These are phyloP conservation scores for Coniferiporia sulphurascens DNA, from an alignment of 1,284 basidiomycete species.

Conservation along the genomic window DNA sequence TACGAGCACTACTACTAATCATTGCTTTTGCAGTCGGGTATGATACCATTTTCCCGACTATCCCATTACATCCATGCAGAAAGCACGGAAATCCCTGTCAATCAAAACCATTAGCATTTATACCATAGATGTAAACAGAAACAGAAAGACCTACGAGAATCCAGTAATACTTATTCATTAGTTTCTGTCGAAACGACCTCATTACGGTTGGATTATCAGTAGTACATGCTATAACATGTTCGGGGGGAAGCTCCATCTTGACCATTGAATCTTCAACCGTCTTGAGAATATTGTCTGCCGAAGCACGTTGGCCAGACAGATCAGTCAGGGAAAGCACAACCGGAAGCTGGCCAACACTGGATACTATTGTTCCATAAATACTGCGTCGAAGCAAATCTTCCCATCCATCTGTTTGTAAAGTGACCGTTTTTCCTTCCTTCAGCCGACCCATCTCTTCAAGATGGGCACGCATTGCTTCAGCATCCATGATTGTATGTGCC, in stretches of 20 bases:
- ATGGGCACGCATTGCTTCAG: slow-evolving; percentile 21
- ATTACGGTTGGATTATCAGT: slow-evolving; percentile 1
- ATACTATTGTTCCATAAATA: slow-evolving; percentile 12
- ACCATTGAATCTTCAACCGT: not conserved
- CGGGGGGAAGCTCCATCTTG: not conserved
- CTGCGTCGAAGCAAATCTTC: not conserved
- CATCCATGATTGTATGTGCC: slow-evolving; percentile 20
- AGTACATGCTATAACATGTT: not conserved
- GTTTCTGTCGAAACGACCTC: not conserved
- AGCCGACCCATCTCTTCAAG: slow-evolving; percentile 20
- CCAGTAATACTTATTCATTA: not conserved
- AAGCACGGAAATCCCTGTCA: slow-evolving; percentile 19
- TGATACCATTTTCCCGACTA: slow-evolving; percentile 27
- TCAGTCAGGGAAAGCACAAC: slow-evolving; percentile 24
- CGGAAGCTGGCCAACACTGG: slow-evolving; percentile 22
- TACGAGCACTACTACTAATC: slow-evolving; percentile 20
- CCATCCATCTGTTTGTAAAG: slow-evolving; percentile 13
- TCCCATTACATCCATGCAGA: slow-evolving; percentile 24
- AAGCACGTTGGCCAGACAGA: slow-evolving; percentile 24
- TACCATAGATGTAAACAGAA: too few species aligned
- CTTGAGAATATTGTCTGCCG: slow-evolving; percentile 24
- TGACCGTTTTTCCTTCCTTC: slow-evolving; percentile 20
- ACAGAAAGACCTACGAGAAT: not conserved
- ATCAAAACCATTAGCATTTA: not conserved
- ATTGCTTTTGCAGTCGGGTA: slow-evolving; percentile 24